These are phyloP conservation scores for Parafenestella ontariensis DNA, from an alignment of 2,329 filamentous ascomycete genomes.

Conservation along the genomic window DNA sequence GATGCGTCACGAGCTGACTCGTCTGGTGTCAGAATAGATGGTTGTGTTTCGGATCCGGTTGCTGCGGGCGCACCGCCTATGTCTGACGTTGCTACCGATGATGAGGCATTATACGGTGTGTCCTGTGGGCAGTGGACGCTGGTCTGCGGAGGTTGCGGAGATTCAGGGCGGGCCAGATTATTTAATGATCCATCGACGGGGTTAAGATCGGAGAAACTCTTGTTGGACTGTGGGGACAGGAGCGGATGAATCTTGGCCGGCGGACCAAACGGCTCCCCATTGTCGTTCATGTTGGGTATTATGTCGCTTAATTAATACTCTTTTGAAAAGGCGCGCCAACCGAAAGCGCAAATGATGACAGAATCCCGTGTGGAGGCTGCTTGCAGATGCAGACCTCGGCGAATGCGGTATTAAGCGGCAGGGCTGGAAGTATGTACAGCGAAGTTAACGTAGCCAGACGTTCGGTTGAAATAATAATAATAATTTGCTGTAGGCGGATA, in stretches of 20 bases:
- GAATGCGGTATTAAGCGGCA: slow-evolving; percentile 7
- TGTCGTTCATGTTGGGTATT: slow-evolving; percentile 27
- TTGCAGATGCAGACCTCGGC: slow-evolving; percentile 13
- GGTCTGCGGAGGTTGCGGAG: slow-evolving; percentile 33
- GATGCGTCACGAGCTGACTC: slow-evolving; percentile 29
- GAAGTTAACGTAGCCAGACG: slow-evolving; percentile 43
- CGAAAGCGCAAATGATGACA: slow-evolving; percentile 19
- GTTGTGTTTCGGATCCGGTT: slow-evolving; percentile 15
- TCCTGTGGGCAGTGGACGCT: slow-evolving; percentile 30
- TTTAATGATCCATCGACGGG: slow-evolving; percentile 37
- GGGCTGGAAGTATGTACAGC: slow-evolving; percentile 21
- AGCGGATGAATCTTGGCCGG: slow-evolving; percentile 45
- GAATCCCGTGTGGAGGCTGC: slow-evolving; percentile 1
- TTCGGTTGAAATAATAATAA: slow-evolving; percentile 16
- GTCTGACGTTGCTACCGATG: slow-evolving; percentile 36
- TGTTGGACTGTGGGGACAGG: slow-evolving; percentile 40
- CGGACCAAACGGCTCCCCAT: slow-evolving; percentile 44
- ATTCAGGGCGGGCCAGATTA: slow-evolving; percentile 35
- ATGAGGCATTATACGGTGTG: slow-evolving; percentile 34
- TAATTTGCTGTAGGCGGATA: slow-evolving; percentile 35
- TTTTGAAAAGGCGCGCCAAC: slow-evolving; percentile 11
- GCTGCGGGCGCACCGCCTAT: slow-evolving; percentile 37
- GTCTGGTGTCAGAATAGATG: slow-evolving; percentile 34
- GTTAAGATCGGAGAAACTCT: slow-evolving; percentile 44
- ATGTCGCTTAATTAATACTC: slow-evolving; percentile 26